Evolutionary conservation across 345 rosid species (phyloP).

Genomic region (Moricandia arvensis): DNA sequence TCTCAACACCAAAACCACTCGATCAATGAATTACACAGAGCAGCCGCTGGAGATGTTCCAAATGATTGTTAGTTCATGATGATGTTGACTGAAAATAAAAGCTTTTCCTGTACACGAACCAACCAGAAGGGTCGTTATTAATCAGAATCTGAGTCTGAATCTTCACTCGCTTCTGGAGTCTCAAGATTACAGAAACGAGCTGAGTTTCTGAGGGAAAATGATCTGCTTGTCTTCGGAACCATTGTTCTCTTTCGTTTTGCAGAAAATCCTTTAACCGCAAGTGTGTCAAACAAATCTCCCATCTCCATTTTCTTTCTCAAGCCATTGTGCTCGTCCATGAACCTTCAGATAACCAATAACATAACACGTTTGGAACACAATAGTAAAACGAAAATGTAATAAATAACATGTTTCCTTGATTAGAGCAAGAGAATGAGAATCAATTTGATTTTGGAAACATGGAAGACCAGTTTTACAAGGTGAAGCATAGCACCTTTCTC

Average conservation of each 20-base stretch:
- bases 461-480: not conserved
- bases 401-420: not conserved
- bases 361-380: not conserved
- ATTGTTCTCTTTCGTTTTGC: conserved; percentile 56
- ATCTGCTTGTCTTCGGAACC: conserved; percentile 36
- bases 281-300: conserved; percentile 67
- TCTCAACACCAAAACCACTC: conserved; percentile 28
- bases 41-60: conserved; percentile 53
- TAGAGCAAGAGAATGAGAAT: not conserved
- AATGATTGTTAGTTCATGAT: conserved; percentile 33
- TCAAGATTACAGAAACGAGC: conserved; percentile 50
- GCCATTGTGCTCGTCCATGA: conserved; percentile 45
- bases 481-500: conserved; percentile 55
- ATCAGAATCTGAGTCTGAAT: conserved; percentile 39
- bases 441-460: too few relatives aligned
- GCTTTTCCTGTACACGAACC: not conserved
- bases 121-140: conserved; percentile 7
- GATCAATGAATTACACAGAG: conserved; percentile 31
- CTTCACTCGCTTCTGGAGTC: conserved; percentile 48
- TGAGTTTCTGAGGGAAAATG: conserved; percentile 41
- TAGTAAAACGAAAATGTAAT: not conserved
- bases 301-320: conserved; percentile 64
- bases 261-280: conserved; percentile 52
- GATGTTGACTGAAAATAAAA: conserved; percentile 11
- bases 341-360: conserved; percentile 44